A percentile compares a stretch with the other conserved stretches of the same genome.
phyloP scores from a whole-genome alignment of 2,329 filamentous ascomycete species.

The Penicillium expansum region DNA sequence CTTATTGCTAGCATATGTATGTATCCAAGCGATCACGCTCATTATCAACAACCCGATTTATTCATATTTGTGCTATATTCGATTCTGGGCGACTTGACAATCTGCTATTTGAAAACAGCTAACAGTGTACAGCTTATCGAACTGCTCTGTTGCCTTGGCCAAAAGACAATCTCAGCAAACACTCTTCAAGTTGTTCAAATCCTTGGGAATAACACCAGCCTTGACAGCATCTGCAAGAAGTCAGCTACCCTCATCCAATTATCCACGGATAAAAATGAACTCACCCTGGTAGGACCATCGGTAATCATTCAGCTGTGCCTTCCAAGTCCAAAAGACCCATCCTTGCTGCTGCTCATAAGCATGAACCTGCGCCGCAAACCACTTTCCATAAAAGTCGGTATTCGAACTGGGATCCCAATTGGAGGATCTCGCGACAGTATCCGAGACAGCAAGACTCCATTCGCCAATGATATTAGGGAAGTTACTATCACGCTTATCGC shows the following conservation, averaged over 20 bases:
- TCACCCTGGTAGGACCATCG: constrained; percentile 32
- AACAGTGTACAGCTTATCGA: not conserved
- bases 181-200: constrained; percentile 22
- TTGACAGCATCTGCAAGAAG: constrained; percentile 49
- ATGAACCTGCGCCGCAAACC: constrained; percentile 57
- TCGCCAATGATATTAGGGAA: constrained; percentile 57
- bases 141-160: not conserved
- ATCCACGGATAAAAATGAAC: constrained; percentile 1
- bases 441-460: constrained; percentile 55
- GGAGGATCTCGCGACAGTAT: constrained; percentile 46
- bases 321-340: constrained; percentile 63
- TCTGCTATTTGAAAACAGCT: not conserved
- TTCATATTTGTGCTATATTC: not conserved
- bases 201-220: constrained; percentile 41
- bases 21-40: not conserved
- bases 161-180: constrained; percentile 7
- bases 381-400: constrained; percentile 54
- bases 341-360: constrained; percentile 55
- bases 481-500: constrained; percentile 44
- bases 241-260: constrained; percentile 42
- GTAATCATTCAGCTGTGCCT: constrained; percentile 44
- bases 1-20: not conserved
- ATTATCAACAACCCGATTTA: not conserved
- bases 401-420: constrained; percentile 47
- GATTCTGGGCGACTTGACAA: not conserved